Conservation (phyloP, 2,329 filamentous ascomycete genomes). For the Fusarium sp. region DNA sequence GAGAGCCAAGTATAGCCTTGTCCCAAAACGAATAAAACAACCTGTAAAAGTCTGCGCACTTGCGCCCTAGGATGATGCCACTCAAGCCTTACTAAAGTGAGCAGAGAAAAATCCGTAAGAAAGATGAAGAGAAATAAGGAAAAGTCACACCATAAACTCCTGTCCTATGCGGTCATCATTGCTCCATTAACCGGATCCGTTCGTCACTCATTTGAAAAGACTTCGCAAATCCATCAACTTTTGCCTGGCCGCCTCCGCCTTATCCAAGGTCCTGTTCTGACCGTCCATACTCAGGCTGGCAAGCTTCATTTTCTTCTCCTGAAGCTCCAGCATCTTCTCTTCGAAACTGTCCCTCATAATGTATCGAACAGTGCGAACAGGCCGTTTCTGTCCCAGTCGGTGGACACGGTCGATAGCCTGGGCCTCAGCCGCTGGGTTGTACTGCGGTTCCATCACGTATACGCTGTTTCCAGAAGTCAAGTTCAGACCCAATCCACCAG, state of each 20-base stretch:
- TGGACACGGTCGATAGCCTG: constrained; percentile 96
- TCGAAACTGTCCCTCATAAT: constrained; percentile 94
- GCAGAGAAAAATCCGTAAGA: constrained; percentile 47
- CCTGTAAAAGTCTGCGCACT: constrained; percentile 34
- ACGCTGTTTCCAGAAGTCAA: constrained; percentile 87
- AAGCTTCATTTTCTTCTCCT: constrained; percentile 91
- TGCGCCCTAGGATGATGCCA: constrained; percentile 33
- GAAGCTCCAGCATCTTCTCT: constrained; percentile 89
- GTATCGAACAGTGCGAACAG: constrained; percentile 87
- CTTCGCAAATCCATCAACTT: constrained; percentile 69
- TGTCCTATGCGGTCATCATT: constrained; percentile 34
- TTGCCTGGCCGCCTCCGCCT: constrained; percentile 68
- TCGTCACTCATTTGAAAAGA: constrained; percentile 63
- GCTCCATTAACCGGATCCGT: constrained; percentile 20
- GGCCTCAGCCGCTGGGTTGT: constrained; percentile 93
- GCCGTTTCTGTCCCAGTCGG: constrained; percentile 88
- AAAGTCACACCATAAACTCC: constrained; percentile 41
- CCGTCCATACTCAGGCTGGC: constrained; percentile 88
- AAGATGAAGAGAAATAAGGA: constrained; percentile 32
- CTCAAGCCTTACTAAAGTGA: constrained; percentile 31
- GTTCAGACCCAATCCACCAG: constrained; percentile 92
- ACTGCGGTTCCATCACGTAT: constrained; percentile 98
- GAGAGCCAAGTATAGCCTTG: constrained; percentile 46
- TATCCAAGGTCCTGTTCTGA: constrained; percentile 65
- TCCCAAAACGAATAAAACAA: constrained; percentile 31